phyloP scores from a whole-genome alignment of 257 asterid genomes.

The Gentiana straminea region DNA sequence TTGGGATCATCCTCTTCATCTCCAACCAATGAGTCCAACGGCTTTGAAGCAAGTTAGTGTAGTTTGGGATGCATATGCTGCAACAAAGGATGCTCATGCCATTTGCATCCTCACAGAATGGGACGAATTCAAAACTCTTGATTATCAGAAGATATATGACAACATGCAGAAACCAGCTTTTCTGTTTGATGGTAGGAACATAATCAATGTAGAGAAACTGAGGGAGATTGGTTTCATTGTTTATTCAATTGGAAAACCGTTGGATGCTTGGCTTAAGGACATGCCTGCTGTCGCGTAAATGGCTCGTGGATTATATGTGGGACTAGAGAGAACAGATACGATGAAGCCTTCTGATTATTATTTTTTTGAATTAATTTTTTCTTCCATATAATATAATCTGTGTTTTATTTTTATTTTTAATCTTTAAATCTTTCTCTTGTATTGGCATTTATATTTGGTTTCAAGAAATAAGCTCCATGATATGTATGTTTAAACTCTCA shows the following conservation, averaged over 20 bases:
- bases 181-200: conserved; percentile 61
- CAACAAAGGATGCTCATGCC: conserved; percentile 59
- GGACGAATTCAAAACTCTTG: conserved; percentile 75
- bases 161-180: conserved; percentile 81
- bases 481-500: too few relatives aligned
- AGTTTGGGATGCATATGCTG: conserved; percentile 60
- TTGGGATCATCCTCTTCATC: conserved; percentile 85
- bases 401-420: too few relatives aligned
- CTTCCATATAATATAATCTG: too few relatives aligned
- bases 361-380: too few relatives aligned
- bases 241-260: conserved; percentile 71
- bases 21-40: conserved; percentile 70
- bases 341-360: too few relatives aligned
- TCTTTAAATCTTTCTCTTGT: too few relatives aligned
- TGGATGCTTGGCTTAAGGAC: conserved; percentile 78
- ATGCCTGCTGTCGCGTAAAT: conserved; percentile 57
- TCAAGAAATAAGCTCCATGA: too few relatives aligned
- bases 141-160: conserved; percentile 51
- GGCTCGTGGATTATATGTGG: not conserved
- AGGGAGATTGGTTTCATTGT: conserved; percentile 72
- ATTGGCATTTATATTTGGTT: too few relatives aligned
- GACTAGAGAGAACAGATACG: too few relatives aligned
- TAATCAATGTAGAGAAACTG: conserved; percentile 39
- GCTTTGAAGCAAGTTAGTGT: conserved; percentile 46
- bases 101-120: conserved; percentile 68